phyloP scores from a whole-genome alignment of 129 eudicot genomes.

The Artemisia annua region DNA sequence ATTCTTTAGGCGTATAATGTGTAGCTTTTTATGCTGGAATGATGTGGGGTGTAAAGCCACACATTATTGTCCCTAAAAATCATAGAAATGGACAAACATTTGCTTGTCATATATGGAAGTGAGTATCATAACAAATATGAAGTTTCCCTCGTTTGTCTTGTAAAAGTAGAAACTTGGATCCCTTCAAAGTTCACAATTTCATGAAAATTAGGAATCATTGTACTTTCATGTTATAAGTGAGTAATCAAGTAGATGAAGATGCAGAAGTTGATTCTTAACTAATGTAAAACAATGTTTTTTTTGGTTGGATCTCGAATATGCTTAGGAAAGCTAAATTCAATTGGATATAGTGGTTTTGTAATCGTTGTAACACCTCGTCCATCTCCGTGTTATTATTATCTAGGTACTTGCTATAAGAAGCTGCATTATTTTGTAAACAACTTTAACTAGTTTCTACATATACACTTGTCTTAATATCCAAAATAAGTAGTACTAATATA shows the following conservation, averaged over 20 bases:
- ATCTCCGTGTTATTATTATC: no score
- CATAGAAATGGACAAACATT: constrained; percentile 39
- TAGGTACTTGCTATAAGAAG: no score
- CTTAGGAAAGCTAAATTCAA: no score
- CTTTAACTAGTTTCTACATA: not conserved
- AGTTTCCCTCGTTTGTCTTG: constrained; percentile 18
- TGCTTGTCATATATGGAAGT: constrained; percentile 27
- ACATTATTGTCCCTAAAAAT: constrained; percentile 29
- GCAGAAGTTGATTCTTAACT: no score
- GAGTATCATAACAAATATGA: constrained; percentile 47
- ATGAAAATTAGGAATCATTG: constrained; percentile 7
- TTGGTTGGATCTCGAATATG: no score
- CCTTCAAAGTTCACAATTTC: constrained; percentile 17
- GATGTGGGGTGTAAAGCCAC: not conserved
- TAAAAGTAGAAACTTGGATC: constrained; percentile 34
- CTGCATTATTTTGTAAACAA: not conserved
- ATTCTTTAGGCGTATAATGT: not conserved
- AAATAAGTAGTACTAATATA: no score
- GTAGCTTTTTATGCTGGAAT: constrained; percentile 16
- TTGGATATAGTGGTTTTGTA: no score
- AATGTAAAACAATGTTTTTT: no score
- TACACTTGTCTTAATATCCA: no score
- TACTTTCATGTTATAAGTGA: not conserved
- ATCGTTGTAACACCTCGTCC: no score
- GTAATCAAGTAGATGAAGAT: not conserved